Evolutionary conservation across 2,329 filamentous ascomycete species (phyloP).

Genomic region (Fusarium veterinarium): DNA sequence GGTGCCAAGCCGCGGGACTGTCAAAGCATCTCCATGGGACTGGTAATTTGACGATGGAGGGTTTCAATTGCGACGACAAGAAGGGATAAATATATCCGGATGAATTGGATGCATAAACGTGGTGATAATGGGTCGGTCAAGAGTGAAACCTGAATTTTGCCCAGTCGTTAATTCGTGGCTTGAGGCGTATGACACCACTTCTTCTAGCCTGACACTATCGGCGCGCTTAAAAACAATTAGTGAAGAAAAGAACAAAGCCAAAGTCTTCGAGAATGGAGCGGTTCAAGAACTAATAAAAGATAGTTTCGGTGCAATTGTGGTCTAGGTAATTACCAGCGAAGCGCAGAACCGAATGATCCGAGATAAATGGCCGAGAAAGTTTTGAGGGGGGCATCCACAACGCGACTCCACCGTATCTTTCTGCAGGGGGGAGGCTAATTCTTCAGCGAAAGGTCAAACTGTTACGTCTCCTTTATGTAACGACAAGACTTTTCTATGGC

Average conservation of each 20-base stretch:
- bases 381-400: not conserved
- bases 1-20: not conserved
- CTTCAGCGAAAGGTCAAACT: constrained; percentile 6
- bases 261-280: not conserved
- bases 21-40: not conserved
- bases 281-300: not conserved
- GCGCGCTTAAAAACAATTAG: not conserved
- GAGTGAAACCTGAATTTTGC: not conserved
- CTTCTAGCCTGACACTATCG: not conserved
- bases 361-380: not conserved
- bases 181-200: not conserved
- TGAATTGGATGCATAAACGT: not conserved
- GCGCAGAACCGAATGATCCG: not conserved
- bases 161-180: not conserved
- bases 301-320: not conserved
- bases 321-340: not conserved
- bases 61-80: not conserved
- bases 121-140: not conserved
- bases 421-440: not conserved
- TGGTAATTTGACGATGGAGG: not conserved
- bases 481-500: constrained; percentile 37
- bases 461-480: constrained; percentile 45
- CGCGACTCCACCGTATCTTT: not conserved
- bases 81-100: not conserved
- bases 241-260: not conserved